A percentile compares a stretch with the other conserved stretches of the same genome.
phyloP scores from a whole-genome alignment of 495 filamentous ascomycete species.

The Sabuloglossum arenarium region DNA sequence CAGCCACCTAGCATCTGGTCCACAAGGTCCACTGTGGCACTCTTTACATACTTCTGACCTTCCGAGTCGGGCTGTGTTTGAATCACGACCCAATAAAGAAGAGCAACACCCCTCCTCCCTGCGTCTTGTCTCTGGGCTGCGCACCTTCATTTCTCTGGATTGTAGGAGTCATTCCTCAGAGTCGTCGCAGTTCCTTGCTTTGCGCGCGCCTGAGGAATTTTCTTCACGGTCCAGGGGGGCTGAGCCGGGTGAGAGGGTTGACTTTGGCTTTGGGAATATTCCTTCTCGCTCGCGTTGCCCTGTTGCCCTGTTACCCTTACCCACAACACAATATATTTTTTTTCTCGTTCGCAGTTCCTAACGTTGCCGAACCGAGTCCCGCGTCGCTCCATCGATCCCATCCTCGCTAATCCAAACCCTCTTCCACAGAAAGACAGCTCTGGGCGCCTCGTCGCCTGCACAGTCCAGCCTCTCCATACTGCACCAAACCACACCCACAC shows the following conservation, averaged over 20 bases:
- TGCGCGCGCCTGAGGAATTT: no score
- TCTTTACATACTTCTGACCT: neutral
- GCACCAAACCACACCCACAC: constrained; percentile 3
- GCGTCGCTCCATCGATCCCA: neutral
- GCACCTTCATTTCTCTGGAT: no score
- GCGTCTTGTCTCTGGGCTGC: neutral
- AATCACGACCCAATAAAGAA: neutral
- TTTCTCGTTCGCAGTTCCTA: neutral
- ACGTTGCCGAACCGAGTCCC: neutral
- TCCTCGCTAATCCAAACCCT: neutral
- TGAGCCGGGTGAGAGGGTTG: no score
- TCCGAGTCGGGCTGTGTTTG: neutral
- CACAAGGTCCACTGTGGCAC: neutral
- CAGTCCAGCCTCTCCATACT: neutral
- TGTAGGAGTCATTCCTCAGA: no score
- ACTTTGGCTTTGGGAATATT: no score
- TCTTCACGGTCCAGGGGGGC: no score
- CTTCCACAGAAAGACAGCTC: neutral
- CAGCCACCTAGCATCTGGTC: neutral
- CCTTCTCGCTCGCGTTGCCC: no score
- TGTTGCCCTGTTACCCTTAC: no score
- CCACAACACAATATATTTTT: no score
- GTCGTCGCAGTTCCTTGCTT: no score
- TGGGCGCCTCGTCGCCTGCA: neutral
- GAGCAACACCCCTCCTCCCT: neutral